Base-by-base conservation (phyloP, 1,139 yeast genomes). In the Geotrichum cucujoidarum region DNA sequence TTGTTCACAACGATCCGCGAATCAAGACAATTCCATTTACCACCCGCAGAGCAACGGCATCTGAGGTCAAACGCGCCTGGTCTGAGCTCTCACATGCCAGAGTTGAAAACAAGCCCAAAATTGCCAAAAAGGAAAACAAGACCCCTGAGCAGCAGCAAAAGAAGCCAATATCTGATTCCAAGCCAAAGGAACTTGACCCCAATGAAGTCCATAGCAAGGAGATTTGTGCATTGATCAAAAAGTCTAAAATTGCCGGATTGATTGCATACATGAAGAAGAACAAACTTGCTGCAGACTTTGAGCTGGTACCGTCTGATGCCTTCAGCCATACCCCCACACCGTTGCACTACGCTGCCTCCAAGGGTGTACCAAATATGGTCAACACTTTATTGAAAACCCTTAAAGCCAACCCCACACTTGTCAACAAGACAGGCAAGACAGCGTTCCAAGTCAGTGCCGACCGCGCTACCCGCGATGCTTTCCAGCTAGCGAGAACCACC, bases 51-150 rank as follows among this genome's bases (percentile, higher is more conserved):
- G 95, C 98, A 0, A 90, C 97, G 0, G 75, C 85, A 0, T 70
- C 80, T 2, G 98, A 90, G 62, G 68, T 94, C 57, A 86, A 81
- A 60, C 75, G 82, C 42, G 88, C 95, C 0, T 92, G 98, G 97
- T 74, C 78, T 24, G 82, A 83, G 55, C 70, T 92, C 50, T 72
- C 90, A 0, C 80, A 84, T 56, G 68, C 85, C 55, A 69, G 72
- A 38, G 62, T 78, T 1, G 68, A 77, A 11, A 77, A 78, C n/a
- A 66, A 73, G 20, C 94, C 95, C 0, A 69, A 72, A 57, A 62
- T 72, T 35, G 63, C 60, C 51, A 45, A 34, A 49, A 49, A 43
- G 58, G 49, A 61, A 58, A 55, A 56, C 55, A 52, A 50, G 52
- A 48, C 48, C 45, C n/a, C 47, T 45, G 10, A 48, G 31, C 36